Evolutionary conservation across 768 basidiomycete genomes (phyloP), one percentile per base, ranked within the genome.

Genomic region (Hemileccinum rubropunctum): DNA sequence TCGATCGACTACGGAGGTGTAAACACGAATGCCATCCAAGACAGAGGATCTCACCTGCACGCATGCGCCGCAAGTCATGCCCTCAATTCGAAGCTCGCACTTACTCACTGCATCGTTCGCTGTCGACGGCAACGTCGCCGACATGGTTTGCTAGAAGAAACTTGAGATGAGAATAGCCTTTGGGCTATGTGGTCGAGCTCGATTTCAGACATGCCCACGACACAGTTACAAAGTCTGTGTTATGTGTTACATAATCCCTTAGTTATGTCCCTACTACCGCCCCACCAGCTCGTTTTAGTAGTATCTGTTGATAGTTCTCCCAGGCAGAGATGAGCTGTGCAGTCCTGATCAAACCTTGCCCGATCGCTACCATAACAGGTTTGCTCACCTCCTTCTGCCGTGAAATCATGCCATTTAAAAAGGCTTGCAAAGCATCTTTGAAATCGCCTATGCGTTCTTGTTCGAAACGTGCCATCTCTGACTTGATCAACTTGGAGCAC

Each of bases 401-500:
- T 4, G 76, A 68, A 42, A 95, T 86, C 87, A 95, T 89, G 6
- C 87, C 90, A 37, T 93, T 88, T 47, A 98, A 71, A 67, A 92
- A 94, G 4, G 77, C 77, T 66, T 91, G 88, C 56, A 99, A 66
- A 3, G 86, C 78, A 38, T 79, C 75, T 69, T 94, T 95, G 69
- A 98, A 97, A 65, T 98, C 95, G 42, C 91, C 88, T 21, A 98
- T 79, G 37, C 95, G 81, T 69, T 97, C 95, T 63, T 84, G 81
- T 71, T 99, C 95, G 62, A 98, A 98, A 37, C 95, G 76, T 5
- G 82, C 83, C 55, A 94, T 82, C 70, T 99, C 97, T 4, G 80
- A 72, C 69, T 98, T 98, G 58, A 93, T 84, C 17, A 97, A 73
- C 56, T 87, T 87, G 17, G 92, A 91, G 12, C 87, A 86, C 18